These are phyloP conservation scores for Desmodesmus armatus DNA, from an alignment of 139 green algal species.

Conservation along the genomic window DNA sequence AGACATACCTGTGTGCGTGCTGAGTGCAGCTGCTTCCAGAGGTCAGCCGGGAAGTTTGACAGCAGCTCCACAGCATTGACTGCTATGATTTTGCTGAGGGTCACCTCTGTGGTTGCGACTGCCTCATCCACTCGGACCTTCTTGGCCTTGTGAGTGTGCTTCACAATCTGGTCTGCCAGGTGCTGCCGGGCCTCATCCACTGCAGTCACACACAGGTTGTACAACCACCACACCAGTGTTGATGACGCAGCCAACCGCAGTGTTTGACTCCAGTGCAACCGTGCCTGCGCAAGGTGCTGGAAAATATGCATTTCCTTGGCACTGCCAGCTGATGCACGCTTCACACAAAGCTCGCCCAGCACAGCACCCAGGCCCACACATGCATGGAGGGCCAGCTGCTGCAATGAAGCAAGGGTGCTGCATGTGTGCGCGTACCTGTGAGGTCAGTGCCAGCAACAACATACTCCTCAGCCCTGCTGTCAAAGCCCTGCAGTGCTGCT, in stretches of 20 bases:
- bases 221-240: too few relatives aligned
- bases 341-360: too few relatives aligned
- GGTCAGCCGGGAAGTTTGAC: conserved; percentile 44
- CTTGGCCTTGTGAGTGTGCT: conserved; percentile 35
- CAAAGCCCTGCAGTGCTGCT: conserved; percentile 21
- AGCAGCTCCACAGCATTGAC: conserved; percentile 43
- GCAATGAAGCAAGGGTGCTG: too few relatives aligned
- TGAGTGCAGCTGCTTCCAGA: conserved; percentile 78
- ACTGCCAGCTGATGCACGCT: too few relatives aligned
- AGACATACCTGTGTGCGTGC: conserved; percentile 34
- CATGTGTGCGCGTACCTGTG: conserved; percentile 6
- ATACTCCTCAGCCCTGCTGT: neutral
- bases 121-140: conserved; percentile 35
- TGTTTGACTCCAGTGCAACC: neutral
- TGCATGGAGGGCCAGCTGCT: too few relatives aligned
- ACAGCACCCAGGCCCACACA: too few relatives aligned
- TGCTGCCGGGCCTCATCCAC: neutral
- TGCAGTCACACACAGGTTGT: too few relatives aligned
- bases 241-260: neutral
- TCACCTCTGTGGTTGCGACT: neutral
- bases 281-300: neutral
- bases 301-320: too few relatives aligned
- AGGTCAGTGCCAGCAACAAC: conserved; percentile 6
- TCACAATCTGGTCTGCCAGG: neutral
- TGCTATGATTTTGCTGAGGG: conserved; percentile 19